These are phyloP conservation scores for Chlorociboria aeruginascens DNA, from an alignment of 495 filamentous ascomycete genomes.

Conservation along the genomic window DNA sequence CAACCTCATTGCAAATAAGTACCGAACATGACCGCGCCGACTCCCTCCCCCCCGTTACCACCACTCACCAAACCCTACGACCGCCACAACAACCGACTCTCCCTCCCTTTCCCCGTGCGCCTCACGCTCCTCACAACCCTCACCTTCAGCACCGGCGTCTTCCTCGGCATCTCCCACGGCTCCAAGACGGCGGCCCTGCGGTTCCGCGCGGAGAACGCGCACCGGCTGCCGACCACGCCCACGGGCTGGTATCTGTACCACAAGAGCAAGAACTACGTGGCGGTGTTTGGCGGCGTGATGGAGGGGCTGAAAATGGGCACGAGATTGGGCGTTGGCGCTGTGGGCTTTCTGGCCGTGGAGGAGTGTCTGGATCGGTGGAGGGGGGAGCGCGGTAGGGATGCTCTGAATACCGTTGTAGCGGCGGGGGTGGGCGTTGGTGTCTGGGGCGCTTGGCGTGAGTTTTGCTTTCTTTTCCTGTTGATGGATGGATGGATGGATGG, in stretches of 20 bases:
- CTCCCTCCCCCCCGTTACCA: no score
- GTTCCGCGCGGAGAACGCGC: constrained; percentile 91
- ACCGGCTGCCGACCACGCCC: constrained; percentile 70
- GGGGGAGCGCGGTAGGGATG: constrained; percentile 44
- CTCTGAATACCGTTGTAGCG: constrained; percentile 65
- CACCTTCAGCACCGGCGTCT: constrained; percentile 52
- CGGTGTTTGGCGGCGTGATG: constrained; percentile 57
- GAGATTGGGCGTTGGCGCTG: constrained; percentile 54
- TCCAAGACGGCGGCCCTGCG: constrained; percentile 59
- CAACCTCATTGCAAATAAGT: no score
- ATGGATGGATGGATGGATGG: not conserved
- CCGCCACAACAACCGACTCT: constrained; percentile 43
- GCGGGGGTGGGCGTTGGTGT: constrained; percentile 50
- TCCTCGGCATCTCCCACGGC: constrained; percentile 61
- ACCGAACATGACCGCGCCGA: no score
- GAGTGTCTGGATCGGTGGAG: constrained; percentile 72
- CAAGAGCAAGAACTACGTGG: constrained; percentile 89
- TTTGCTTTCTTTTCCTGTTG: constrained; percentile 28
- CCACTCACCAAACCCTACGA: no score
- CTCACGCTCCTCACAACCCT: constrained; percentile 46
- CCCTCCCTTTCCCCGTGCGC: constrained; percentile 49
- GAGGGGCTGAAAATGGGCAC: constrained; percentile 67
- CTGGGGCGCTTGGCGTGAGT: constrained; percentile 82
- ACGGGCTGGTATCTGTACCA: constrained; percentile 95
- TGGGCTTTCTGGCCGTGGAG: constrained; percentile 63